These are phyloP conservation scores for Lactarius quietus DNA, from an alignment of 768 basidiomycete genomes.

Conservation along the genomic window DNA sequence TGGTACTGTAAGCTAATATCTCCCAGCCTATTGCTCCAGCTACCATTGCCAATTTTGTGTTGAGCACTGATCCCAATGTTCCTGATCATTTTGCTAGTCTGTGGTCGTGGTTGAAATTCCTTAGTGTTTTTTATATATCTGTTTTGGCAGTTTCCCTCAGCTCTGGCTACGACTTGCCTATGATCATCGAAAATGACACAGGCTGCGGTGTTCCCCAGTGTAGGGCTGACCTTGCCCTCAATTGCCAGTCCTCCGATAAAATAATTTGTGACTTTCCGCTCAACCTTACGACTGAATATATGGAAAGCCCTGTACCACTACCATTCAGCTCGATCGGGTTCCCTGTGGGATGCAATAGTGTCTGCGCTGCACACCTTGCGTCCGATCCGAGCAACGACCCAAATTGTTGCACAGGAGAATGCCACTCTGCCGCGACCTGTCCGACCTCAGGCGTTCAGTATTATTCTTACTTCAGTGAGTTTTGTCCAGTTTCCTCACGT, in stretches of 20 bases:
- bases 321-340: slow-evolving; percentile 36
- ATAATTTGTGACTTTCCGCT: neutral
- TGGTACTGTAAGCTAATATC: neutral
- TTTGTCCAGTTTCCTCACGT: too few species aligned
- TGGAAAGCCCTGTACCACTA: slow-evolving; percentile 36
- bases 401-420: too few species aligned
- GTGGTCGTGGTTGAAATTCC: neutral
- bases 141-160: slow-evolving; percentile 31
- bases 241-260: too few species aligned
- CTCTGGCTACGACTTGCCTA: slow-evolving; percentile 36
- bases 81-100: slow-evolving; percentile 35
- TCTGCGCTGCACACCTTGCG: slow-evolving; percentile 35
- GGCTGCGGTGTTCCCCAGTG: slow-evolving; percentile 37
- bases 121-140: slow-evolving; percentile 1
- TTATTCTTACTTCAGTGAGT: too few species aligned
- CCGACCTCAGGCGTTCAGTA: too few species aligned
- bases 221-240: slow-evolving; percentile 37
- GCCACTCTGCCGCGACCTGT: too few species aligned
- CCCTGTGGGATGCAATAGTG: slow-evolving; percentile 44
- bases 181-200: slow-evolving; percentile 34
- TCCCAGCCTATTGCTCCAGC: too few species aligned
- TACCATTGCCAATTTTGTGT: slow-evolving; percentile 38
- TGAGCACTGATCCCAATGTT: slow-evolving; percentile 27
- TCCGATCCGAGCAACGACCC: too few species aligned
- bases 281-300: neutral